These are phyloP conservation scores for Pisolithus albus DNA, from an alignment of 768 basidiomycete genomes.

Conservation along the genomic window DNA sequence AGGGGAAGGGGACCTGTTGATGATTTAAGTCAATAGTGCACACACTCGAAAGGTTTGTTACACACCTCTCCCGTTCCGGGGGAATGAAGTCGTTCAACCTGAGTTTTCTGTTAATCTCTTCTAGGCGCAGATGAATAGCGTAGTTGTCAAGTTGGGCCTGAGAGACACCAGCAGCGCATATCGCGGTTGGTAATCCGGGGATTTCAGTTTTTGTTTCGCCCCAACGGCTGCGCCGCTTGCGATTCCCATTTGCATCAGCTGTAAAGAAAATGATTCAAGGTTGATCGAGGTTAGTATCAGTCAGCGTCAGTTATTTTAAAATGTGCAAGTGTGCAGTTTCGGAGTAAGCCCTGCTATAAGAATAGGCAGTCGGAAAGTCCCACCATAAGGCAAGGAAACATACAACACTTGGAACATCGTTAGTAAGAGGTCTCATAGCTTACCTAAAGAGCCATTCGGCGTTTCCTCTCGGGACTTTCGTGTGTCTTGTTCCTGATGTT, in stretches of 20 bases:
- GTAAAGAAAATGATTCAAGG: constrained; percentile 34
- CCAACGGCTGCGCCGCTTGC: constrained; percentile 97
- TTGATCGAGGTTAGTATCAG: constrained; percentile 54
- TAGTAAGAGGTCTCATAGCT: constrained; percentile 39
- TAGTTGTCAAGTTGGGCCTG: constrained; percentile 97
- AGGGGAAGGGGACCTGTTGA: constrained; percentile 81
- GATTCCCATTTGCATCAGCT: constrained; percentile 81
- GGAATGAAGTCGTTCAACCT: constrained; percentile 92
- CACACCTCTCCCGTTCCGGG: constrained; percentile 88
- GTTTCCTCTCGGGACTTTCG: constrained; percentile 67
- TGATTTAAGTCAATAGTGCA: constrained; percentile 12
- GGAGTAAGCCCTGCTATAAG: constrained; percentile 20
- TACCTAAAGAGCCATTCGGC: constrained; percentile 67
- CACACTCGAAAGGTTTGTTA: neutral
- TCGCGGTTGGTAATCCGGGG: constrained; percentile 90
- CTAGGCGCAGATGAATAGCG: constrained; percentile 89
- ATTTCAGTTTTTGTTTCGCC: constrained; percentile 90
- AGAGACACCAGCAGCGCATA: constrained; percentile 88
- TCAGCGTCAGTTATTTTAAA: constrained; percentile 31
- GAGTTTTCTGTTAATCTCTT: constrained; percentile 96
- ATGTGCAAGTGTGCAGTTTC: constrained; percentile 18
- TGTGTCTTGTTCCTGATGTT: constrained; percentile 47
- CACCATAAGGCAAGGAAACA: constrained; percentile 31
- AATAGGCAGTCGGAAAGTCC: constrained; percentile 23
- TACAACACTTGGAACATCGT: constrained; percentile 33